Conservation (phyloP, 2,329 filamentous ascomycete species). For the Bertia moriformis region DNA sequence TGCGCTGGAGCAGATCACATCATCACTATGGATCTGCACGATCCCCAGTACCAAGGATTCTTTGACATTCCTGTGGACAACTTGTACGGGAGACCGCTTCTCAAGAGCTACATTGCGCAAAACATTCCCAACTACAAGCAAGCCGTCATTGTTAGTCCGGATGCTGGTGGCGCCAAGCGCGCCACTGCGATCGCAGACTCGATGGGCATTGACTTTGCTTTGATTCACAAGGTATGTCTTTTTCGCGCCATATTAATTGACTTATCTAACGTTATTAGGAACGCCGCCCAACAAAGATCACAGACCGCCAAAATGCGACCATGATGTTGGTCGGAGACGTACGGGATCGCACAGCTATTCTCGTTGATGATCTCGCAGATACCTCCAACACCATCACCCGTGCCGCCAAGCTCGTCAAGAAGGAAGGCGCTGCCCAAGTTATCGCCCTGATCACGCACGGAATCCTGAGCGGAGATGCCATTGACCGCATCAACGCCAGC, state of each 20-base stretch:
- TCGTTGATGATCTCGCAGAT: conserved; percentile 88
- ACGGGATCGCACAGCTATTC: conserved; percentile 64
- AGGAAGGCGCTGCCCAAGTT: conserved; percentile 79
- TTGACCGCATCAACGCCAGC: conserved; percentile 84
- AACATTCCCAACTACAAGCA: conserved; percentile 74
- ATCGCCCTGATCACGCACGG: conserved; percentile 91
- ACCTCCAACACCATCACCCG: conserved; percentile 95
- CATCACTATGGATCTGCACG: conserved; percentile 94
- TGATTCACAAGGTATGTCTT: conserved; percentile 80
- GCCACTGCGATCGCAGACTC: conserved; percentile 90
- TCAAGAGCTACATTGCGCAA: conserved; percentile 60
- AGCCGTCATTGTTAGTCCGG: conserved; percentile 85
- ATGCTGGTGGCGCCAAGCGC: conserved; percentile 90
- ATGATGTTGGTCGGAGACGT: conserved; percentile 95
- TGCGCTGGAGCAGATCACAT: conserved; percentile 93
- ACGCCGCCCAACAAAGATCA: conserved; percentile 76
- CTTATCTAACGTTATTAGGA: conserved; percentile 38
- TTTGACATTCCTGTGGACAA: conserved; percentile 99
- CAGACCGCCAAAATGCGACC: conserved; percentile 75
- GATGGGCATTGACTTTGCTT: conserved; percentile 83
- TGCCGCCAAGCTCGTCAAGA: conserved; percentile 91
- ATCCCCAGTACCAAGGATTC: conserved; percentile 95
- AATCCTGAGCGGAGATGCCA: conserved; percentile 86
- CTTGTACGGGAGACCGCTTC: conserved; percentile 68
- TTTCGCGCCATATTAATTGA: conserved; percentile 5